Percentiles rank a stretch among this genome's conserved stretches.
Evolutionary conservation across 805 yeast genomes (phyloP).

Genomic region (Clavispora santaluciae): DNA sequence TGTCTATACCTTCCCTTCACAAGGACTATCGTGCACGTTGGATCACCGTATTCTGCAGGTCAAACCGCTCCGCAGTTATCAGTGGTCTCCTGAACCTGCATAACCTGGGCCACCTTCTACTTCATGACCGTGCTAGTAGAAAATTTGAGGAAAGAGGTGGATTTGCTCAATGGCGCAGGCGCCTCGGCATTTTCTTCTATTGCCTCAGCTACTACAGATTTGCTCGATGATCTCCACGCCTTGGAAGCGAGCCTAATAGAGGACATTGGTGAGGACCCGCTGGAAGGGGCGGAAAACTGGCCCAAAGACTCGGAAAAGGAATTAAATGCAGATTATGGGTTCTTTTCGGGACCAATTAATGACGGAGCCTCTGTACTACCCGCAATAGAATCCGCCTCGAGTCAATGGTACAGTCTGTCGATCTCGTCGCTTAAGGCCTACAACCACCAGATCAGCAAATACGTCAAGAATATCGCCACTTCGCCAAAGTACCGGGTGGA

Average conservation of each 20-base stretch:
- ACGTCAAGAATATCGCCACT: conserved; percentile 28
- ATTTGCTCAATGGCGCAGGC: conserved; percentile 20
- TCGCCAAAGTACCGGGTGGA: conserved; percentile 26
- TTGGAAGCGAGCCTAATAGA: conserved; percentile 18
- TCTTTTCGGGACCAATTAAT: no score
- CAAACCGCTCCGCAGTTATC: neutral
- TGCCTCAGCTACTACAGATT: conserved; percentile 17
- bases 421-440: conserved; percentile 30
- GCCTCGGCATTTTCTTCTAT: conserved; percentile 16
- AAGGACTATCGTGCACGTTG: no score
- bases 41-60: no score
- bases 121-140: conserved; percentile 21
- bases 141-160: conserved; percentile 24
- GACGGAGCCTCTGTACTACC: neutral
- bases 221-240: conserved; percentile 21
- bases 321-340: no score
- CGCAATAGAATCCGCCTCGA: conserved; percentile 15
- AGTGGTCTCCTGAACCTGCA: neutral
- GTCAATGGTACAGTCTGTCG: conserved; percentile 33
- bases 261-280: conserved; percentile 12
- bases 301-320: no score
- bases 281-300: no score
- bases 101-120: neutral
- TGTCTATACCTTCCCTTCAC: no score
- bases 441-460: conserved; percentile 30